phyloP scores from a whole-genome alignment of 1,284 basidiomycete species.

The Kalmanozyma brasiliensis region DNA sequence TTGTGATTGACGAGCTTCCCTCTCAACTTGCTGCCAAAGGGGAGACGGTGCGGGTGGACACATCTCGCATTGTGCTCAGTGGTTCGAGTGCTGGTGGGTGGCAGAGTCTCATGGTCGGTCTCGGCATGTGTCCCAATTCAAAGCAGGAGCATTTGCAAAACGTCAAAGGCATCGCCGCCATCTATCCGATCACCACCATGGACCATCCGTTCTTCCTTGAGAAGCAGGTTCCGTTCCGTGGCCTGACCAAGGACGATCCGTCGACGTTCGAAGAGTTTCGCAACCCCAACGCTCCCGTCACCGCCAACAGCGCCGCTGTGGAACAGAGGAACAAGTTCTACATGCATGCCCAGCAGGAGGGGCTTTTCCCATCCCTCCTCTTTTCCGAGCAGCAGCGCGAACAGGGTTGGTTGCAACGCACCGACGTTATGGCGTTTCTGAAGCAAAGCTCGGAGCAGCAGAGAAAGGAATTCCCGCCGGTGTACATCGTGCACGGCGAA shows the following conservation, averaged over 20 bases:
- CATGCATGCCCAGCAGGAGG: conserved; percentile 51
- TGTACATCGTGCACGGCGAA: conserved; percentile 55
- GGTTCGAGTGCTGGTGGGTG: conserved; percentile 51
- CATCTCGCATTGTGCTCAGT: conserved; percentile 34
- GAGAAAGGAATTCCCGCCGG: conserved; percentile 28
- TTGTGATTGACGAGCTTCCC: conserved; percentile 36
- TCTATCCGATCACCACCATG: conserved; percentile 53
- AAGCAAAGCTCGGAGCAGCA: conserved; percentile 19
- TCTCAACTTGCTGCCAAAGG: conserved; percentile 20
- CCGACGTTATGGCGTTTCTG: conserved; percentile 34
- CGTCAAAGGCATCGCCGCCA: conserved; percentile 40
- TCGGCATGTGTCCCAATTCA: conserved; percentile 43
- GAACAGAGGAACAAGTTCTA: conserved; percentile 44
- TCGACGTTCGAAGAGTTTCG: conserved; percentile 33
- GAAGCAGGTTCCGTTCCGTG: conserved; percentile 37
- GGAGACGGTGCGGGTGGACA: conserved; percentile 27
- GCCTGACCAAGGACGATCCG: conserved; percentile 27
- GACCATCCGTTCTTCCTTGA: conserved; percentile 50
- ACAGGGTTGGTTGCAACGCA: conserved; percentile 40
- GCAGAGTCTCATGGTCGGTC: conserved; percentile 46
- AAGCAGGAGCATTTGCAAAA: conserved; percentile 20
- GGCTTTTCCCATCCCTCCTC: conserved; percentile 44
- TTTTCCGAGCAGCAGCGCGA: conserved; percentile 37
- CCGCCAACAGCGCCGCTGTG: conserved; percentile 27
- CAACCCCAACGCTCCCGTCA: conserved; percentile 35